Conservation (phyloP, 2,329 filamentous ascomycete species). For the Zasmidium cellare region DNA sequence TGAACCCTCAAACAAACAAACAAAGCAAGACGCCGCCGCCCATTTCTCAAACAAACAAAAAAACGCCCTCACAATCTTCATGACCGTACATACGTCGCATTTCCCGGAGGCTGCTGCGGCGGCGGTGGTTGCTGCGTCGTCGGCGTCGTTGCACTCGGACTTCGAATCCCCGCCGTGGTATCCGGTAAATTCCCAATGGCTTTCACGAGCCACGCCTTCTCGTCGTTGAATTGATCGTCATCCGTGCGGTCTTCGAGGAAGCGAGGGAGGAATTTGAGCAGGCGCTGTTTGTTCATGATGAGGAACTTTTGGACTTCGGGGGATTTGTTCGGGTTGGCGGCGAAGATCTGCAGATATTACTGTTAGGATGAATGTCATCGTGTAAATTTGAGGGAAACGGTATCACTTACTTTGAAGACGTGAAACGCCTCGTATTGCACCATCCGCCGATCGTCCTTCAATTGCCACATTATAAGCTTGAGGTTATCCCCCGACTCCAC, state of each 20-base stretch:
- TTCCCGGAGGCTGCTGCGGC: too few species aligned
- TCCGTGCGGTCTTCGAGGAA: constrained; percentile 95
- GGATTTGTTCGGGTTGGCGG: constrained; percentile 98
- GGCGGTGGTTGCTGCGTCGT: not conserved
- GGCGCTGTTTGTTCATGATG: constrained; percentile 90
- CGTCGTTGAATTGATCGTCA: constrained; percentile 97
- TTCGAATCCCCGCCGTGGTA: constrained; percentile 26
- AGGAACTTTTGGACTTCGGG: constrained; percentile 91
- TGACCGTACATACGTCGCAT: constrained; percentile 5
- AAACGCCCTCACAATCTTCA: not conserved
- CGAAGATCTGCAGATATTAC: constrained; percentile 93
- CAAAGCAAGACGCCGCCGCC: too few species aligned
- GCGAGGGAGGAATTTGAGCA: constrained; percentile 83
- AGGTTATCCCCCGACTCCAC: constrained; percentile 93
- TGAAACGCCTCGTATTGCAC: constrained; percentile 99
- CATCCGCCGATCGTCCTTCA: constrained; percentile 96
- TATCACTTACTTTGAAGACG: constrained; percentile 77
- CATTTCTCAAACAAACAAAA: not conserved
- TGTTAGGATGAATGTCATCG: too few species aligned
- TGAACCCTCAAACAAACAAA: not conserved
- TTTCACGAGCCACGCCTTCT: constrained; percentile 94
- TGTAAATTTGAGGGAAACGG: too few species aligned
- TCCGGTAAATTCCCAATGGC: constrained; percentile 63
- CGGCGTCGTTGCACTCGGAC: constrained; percentile 5
- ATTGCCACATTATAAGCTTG: constrained; percentile 96